A percentile compares a stretch with the other conserved stretches of the same genome.
Conservation (phyloP, 495 filamentous ascomycete species). For the Hamigera avellanea region DNA sequence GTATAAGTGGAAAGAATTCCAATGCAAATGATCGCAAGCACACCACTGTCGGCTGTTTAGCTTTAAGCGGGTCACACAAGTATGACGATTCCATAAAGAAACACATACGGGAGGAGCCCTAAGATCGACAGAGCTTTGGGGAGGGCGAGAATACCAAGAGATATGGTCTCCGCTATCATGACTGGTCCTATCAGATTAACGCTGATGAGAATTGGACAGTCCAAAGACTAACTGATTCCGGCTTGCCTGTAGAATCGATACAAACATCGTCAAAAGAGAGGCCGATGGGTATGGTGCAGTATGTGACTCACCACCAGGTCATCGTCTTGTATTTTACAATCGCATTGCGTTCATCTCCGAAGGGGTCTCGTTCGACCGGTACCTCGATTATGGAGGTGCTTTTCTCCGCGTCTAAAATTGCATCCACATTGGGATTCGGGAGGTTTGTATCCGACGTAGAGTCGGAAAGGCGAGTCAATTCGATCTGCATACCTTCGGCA, state of each 20-base stretch:
- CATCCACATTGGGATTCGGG: no score
- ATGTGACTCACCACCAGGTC: constrained; percentile 23
- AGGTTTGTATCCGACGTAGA: no score
- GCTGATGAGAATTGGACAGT: neutral
- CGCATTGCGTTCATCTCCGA: constrained; percentile 19
- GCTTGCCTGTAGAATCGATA: constrained; percentile 16
- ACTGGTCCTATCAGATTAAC: constrained; percentile 16
- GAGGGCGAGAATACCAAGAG: constrained; percentile 48
- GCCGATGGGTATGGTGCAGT: neutral
- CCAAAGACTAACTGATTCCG: constrained; percentile 16
- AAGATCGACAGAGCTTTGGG: constrained; percentile 44
- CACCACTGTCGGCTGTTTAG: constrained; percentile 41
- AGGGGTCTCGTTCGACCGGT: constrained; percentile 14
- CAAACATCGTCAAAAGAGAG: neutral
- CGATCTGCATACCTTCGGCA: no score
- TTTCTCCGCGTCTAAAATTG: constrained; percentile 1
- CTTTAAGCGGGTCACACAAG: constrained; percentile 49
- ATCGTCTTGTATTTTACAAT: constrained; percentile 24
- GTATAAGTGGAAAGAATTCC: constrained; percentile 62
- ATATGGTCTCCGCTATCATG: constrained; percentile 55
- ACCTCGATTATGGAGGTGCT: neutral
- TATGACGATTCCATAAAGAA: constrained; percentile 26
- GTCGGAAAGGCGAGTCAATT: no score
- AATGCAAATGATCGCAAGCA: constrained; percentile 45
- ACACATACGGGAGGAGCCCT: constrained; percentile 43